Evolutionary conservation across 2,329 filamentous ascomycete genomes (phyloP).

Genomic region (Triangularia setosa): DNA sequence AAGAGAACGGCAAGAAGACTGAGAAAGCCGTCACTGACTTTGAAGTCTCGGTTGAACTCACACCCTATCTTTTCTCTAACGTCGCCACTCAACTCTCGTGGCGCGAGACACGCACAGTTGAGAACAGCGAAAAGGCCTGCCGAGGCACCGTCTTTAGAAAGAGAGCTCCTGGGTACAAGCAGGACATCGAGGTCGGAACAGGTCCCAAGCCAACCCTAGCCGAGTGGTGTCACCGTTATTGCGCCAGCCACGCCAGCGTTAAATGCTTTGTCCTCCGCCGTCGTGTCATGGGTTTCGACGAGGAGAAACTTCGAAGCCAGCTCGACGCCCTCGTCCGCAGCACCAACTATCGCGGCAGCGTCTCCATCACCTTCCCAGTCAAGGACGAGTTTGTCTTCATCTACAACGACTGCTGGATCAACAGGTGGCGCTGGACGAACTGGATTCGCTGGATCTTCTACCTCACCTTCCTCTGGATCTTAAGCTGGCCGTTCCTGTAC

Average conservation of each 20-base stretch:
- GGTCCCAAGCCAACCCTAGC: constrained; percentile 38
- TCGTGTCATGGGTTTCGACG: constrained; percentile 58
- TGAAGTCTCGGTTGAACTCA: constrained; percentile 55
- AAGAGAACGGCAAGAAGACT: constrained; percentile 45
- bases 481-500: constrained; percentile 68
- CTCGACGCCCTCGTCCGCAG: constrained; percentile 55
- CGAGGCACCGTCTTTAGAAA: constrained; percentile 60
- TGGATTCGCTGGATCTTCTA: constrained; percentile 65
- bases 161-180: constrained; percentile 45
- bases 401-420: constrained; percentile 60
- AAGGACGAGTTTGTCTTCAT: constrained; percentile 55
- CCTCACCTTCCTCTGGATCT: constrained; percentile 63
- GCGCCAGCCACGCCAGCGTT: constrained; percentile 52
- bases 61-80: constrained; percentile 52
- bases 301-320: constrained; percentile 45
- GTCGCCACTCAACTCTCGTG: constrained; percentile 38
- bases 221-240: constrained; percentile 68
- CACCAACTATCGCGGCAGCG: constrained; percentile 64
- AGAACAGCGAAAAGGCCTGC: constrained; percentile 56
- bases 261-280: constrained; percentile 54
- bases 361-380: constrained; percentile 57
- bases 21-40: constrained; percentile 53
- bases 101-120: constrained; percentile 46
- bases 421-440: constrained; percentile 58
- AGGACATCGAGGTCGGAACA: constrained; percentile 43